phyloP scores from a whole-genome alignment of 306 rosid species.

The Casuarina equisetifolia region DNA sequence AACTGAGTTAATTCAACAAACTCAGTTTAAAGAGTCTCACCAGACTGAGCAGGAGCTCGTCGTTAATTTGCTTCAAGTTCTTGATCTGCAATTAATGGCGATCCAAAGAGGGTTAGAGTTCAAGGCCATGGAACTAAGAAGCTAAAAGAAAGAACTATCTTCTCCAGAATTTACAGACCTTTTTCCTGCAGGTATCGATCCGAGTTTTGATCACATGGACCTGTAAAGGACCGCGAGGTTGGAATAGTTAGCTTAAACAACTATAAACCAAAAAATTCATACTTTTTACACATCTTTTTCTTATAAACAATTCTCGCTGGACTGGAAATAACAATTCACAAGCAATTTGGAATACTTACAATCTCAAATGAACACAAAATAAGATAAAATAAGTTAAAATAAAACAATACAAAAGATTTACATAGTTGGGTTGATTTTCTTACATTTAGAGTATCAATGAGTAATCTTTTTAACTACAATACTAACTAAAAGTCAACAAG shows the following conservation, averaged over 20 bases:
- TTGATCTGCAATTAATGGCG: slow-evolving; percentile 39
- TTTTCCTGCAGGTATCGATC: slow-evolving; percentile 55
- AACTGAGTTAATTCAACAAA: neutral
- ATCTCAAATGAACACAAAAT: too few species aligned
- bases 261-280: too few species aligned
- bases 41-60: slow-evolving; percentile 42
- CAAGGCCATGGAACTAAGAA: neutral
- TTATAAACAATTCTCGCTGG: neutral
- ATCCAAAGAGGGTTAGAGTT: neutral
- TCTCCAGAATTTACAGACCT: slow-evolving; percentile 41
- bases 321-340: neutral
- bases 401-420: too few species aligned
- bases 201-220: slow-evolving; percentile 59
- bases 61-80: slow-evolving; percentile 48
- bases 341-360: too few species aligned
- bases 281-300: neutral
- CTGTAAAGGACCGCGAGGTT: slow-evolving; percentile 39
- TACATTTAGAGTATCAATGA: too few species aligned
- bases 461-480: too few species aligned
- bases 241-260: slow-evolving; percentile 7
- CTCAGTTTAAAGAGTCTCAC: slow-evolving; percentile 30
- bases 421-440: too few species aligned
- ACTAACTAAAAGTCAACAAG: too few species aligned
- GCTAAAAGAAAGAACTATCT: neutral
- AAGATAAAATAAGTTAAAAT: too few species aligned